Conservation (phyloP, 2,329 filamentous ascomycete species). For the Amauroascus verrucosus region DNA sequence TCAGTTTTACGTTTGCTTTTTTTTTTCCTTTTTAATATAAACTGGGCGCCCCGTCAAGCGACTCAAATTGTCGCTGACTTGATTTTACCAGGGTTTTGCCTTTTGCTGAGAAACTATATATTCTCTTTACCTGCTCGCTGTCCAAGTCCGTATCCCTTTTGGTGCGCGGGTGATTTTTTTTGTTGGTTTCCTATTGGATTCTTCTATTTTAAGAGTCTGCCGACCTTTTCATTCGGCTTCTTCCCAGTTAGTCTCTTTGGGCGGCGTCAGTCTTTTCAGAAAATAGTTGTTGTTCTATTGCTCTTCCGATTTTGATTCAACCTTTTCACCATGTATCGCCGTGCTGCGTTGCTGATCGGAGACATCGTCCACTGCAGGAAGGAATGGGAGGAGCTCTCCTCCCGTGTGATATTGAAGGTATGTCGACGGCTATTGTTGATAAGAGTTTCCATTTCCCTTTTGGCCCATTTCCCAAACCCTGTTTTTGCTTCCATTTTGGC, state of each 20-base stretch:
- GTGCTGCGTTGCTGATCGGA: slow-evolving; percentile 38
- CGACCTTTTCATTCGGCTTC: neutral
- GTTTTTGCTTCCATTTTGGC: neutral
- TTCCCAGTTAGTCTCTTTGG: neutral
- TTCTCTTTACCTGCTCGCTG: neutral
- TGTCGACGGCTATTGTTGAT: neutral
- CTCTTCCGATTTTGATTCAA: neutral
- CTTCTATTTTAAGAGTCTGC: neutral
- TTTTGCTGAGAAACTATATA: neutral
- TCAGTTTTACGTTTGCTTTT: neutral
- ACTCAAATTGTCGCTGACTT: neutral
- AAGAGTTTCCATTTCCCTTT: neutral
- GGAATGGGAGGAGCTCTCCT: slow-evolving; percentile 36
- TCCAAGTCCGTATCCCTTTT: neutral
- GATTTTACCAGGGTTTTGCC: neutral
- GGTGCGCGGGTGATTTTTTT: neutral
- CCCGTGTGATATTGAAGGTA: slow-evolving; percentile 35
- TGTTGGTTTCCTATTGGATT: neutral
- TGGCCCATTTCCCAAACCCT: neutral
- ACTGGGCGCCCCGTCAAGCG: neutral
- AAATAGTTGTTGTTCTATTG: neutral
- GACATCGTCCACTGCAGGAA: slow-evolving; percentile 34
- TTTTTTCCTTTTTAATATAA: neutral
- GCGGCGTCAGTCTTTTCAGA: neutral
- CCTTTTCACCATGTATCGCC: slow-evolving; percentile 24